Evolutionary conservation across 257 asterid genomes (phyloP).

Genomic region (Osmanthus fragrans): DNA sequence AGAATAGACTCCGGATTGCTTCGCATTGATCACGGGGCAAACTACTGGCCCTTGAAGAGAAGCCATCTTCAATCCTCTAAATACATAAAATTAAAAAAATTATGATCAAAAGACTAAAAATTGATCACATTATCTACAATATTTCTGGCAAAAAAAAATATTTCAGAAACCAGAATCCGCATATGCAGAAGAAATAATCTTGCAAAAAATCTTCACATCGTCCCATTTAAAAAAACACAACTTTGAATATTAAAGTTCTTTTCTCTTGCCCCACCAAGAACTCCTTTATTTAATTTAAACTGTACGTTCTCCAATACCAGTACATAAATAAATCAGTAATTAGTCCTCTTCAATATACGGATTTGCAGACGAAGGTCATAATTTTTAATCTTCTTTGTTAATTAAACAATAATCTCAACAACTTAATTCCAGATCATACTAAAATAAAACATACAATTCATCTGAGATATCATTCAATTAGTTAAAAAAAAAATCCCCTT

Average conservation of each 20-base stretch:
- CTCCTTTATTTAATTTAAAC: background rate
- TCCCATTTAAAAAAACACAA: background rate
- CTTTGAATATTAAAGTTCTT: background rate
- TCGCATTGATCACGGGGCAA: constrained; percentile 66
- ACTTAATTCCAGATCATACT: background rate
- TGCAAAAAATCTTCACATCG: background rate
- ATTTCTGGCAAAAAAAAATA: background rate
- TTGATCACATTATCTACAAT: background rate
- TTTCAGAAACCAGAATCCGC: no score
- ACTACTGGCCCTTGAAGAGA: constrained; percentile 73
- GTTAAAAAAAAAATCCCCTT: background rate
- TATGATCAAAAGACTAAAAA: background rate
- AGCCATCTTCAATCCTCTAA: constrained; percentile 50
- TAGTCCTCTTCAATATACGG: background rate
- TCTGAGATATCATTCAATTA: background rate
- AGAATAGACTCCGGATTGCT: constrained; percentile 47
- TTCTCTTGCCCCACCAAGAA: background rate
- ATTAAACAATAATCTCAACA: constrained; percentile 3
- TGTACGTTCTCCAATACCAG: background rate
- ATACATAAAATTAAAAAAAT: constrained; percentile 20
- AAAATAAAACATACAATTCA: constrained; percentile 1
- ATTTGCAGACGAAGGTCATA: constrained; percentile 2
- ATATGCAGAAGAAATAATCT: no score
- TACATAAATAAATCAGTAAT: background rate
- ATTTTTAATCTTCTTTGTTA: constrained; percentile 1